phyloP scores from a whole-genome alignment of 352 stramenopile species.

The Globisporangium lucens region DNA sequence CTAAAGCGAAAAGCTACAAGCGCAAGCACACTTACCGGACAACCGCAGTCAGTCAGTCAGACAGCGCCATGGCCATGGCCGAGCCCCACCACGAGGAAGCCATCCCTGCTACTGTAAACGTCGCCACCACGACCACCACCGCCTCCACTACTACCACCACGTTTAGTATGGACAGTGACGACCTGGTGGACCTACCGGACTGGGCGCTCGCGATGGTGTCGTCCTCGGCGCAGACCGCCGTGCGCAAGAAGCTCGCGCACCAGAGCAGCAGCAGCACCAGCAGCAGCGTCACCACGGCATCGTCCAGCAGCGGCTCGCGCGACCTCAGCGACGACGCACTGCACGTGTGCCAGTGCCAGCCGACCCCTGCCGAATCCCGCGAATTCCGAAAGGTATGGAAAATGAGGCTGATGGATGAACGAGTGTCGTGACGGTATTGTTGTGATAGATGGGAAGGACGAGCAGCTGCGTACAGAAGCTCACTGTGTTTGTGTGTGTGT shows the following conservation, averaged over 20 bases:
- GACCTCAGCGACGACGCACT: slow-evolving; percentile 7
- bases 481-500: not conserved
- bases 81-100: slow-evolving; percentile 11
- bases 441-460: not conserved
- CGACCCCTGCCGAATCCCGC: slow-evolving; percentile 62
- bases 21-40: not conserved
- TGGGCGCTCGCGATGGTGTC: slow-evolving; percentile 5
- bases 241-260: slow-evolving; percentile 15
- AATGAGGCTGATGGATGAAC: not conserved
- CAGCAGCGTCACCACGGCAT: not conserved
- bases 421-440: not conserved
- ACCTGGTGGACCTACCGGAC: slow-evolving; percentile 1
- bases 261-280: slow-evolving; percentile 14
- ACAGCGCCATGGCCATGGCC: slow-evolving; percentile 12
- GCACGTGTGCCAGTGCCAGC: slow-evolving; percentile 55
- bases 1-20: not conserved
- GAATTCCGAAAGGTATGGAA: slow-evolving; percentile 75
- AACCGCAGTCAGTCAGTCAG: not conserved
- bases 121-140: not conserved
- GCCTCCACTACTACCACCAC: not conserved
- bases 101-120: not conserved
- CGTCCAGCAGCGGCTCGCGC: not conserved
- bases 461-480: not conserved
- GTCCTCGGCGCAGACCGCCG: slow-evolving; percentile 2
- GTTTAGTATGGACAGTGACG: not conserved